Evolutionary conservation across 352 stramenopile species (phyloP).

Genomic region (Phytophthora cactorum): DNA sequence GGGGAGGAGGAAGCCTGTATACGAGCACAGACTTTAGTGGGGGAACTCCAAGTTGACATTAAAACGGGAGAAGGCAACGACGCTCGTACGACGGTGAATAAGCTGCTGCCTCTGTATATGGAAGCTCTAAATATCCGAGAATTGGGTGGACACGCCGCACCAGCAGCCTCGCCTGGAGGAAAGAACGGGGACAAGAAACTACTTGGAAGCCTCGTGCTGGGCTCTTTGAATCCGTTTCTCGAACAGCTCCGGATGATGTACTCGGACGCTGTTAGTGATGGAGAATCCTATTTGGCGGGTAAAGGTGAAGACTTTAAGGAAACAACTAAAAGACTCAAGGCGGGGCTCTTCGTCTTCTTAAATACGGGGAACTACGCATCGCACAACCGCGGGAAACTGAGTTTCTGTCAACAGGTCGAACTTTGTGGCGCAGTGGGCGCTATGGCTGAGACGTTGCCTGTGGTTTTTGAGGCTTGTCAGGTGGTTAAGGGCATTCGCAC

Average conservation of each 20-base stretch:
- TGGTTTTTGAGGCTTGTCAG: background rate
- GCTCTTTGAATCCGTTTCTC: background rate
- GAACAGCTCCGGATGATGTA: background rate
- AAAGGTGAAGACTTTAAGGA: background rate
- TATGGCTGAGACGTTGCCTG: background rate
- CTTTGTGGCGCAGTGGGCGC: background rate
- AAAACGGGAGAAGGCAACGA: background rate
- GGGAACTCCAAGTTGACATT: background rate
- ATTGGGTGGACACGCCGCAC: background rate
- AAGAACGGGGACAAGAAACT: background rate
- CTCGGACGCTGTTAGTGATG: background rate
- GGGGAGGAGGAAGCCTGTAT: background rate
- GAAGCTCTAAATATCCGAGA: background rate
- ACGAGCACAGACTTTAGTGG: background rate
- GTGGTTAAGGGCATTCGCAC: background rate
- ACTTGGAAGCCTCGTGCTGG: background rate
- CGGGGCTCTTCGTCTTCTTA: background rate
- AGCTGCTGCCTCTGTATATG: constrained; percentile 6
- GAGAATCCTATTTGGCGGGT: background rate
- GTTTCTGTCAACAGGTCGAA: background rate
- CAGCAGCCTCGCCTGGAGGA: background rate
- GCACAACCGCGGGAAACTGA: background rate
- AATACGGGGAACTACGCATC: background rate
- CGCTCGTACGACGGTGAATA: background rate
- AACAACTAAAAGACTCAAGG: background rate